A percentile compares a stretch with the other conserved stretches of the same genome.
phyloP scores from a whole-genome alignment of 1,139 yeast genomes.

The Candida pseudoviswanathii region DNA sequence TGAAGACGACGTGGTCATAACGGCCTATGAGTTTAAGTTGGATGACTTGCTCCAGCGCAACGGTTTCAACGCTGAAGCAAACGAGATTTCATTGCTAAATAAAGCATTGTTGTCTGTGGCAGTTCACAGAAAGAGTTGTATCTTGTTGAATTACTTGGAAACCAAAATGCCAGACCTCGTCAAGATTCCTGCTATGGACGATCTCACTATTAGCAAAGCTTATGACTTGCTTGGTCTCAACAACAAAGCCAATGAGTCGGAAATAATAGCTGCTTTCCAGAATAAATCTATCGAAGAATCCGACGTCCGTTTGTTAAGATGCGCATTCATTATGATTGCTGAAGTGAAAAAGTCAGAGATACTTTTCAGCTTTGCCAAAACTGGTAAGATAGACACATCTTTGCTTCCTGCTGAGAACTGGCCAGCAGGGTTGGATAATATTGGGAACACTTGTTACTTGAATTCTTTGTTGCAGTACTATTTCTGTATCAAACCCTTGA shows the following conservation, averaged over 20 bases:
- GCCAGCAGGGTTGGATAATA: constrained; percentile 92
- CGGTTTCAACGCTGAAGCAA: constrained; percentile 48
- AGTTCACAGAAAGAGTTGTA: constrained; percentile 39
- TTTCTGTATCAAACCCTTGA: constrained; percentile 79
- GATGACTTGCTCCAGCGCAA: constrained; percentile 66
- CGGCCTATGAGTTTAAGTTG: constrained; percentile 66
- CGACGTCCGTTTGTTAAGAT: constrained; percentile 52
- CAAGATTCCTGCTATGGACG: constrained; percentile 17
- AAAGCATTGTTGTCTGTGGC: constrained; percentile 45
- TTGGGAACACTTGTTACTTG: constrained; percentile 93
- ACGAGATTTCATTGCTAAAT: constrained; percentile 40
- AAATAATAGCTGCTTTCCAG: constrained; percentile 58
- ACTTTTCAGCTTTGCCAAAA: constrained; percentile 51
- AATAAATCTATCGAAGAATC: constrained; percentile 23
- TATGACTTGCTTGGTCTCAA: constrained; percentile 46
- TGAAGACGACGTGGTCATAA: constrained; percentile 74
- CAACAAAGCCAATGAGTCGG: constrained; percentile 53
- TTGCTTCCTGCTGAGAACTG: constrained; percentile 65
- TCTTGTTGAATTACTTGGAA: constrained; percentile 51
- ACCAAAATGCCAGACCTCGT: constrained; percentile 39
- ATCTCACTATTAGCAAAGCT: constrained; percentile 33
- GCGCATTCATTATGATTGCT: constrained; percentile 52
- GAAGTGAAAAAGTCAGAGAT: constrained; percentile 52
- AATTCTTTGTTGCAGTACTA: constrained; percentile 89
- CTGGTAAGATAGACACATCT: constrained; percentile 63